Percentiles rank a stretch among this genome's conserved stretches.
phyloP scores from a whole-genome alignment of 208 protist species.

The Crithidia thermophila region DNA sequence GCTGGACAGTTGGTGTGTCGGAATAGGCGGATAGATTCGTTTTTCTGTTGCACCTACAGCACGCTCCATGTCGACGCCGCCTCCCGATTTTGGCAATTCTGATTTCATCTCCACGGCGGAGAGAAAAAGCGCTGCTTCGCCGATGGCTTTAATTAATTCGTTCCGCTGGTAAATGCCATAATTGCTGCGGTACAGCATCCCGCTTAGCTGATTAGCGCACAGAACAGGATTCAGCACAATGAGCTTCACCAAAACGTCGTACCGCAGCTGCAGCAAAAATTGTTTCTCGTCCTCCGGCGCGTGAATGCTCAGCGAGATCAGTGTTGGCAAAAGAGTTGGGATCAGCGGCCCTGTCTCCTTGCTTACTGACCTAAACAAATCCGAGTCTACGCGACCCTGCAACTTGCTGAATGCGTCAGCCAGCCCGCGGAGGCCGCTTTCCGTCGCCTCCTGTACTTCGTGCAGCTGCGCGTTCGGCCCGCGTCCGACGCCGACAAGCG shows the following conservation, averaged over 20 bases:
- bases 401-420: constrained; percentile 26
- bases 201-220: constrained; percentile 42
- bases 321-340: constrained; percentile 44
- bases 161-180: constrained; percentile 75
- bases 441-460: constrained; percentile 61
- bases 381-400: constrained; percentile 24
- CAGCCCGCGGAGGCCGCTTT: constrained; percentile 58
- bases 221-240: constrained; percentile 58
- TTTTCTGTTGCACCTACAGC: constrained; percentile 7
- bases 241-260: constrained; percentile 48
- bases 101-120: constrained; percentile 34
- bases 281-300: constrained; percentile 55
- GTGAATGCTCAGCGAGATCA: constrained; percentile 64
- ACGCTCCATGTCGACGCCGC: background rate
- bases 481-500: constrained; percentile 60
- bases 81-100: background rate
- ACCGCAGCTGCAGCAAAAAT: constrained; percentile 42
- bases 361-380: constrained; percentile 21
- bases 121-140: constrained; percentile 59
- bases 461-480: constrained; percentile 63
- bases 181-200: constrained; percentile 60
- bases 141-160: constrained; percentile 59
- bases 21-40: constrained; percentile 76
- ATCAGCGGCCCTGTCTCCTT: constrained; percentile 52
- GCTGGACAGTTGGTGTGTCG: constrained; percentile 10